phyloP scores from a whole-genome alignment of 2,329 filamentous ascomycete genomes.

The Plectosphaerella plurivora region DNA sequence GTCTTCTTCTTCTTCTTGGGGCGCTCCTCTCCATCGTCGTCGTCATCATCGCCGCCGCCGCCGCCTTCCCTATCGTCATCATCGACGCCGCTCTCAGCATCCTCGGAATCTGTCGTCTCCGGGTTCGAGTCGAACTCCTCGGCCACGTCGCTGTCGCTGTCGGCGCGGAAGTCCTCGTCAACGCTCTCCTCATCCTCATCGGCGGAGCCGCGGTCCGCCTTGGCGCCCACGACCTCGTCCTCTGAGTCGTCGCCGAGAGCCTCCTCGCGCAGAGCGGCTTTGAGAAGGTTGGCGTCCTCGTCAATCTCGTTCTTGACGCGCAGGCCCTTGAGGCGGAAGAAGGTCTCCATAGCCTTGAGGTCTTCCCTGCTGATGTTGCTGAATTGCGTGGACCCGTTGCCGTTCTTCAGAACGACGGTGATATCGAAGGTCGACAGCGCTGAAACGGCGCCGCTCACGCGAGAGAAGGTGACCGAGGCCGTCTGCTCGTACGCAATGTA shows the following conservation, averaged over 20 bases:
- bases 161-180: slow-evolving; percentile 92
- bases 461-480: slow-evolving; percentile 87
- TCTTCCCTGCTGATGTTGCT: slow-evolving; percentile 99
- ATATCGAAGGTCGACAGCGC: slow-evolving; percentile 97
- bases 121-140: slow-evolving; percentile 94
- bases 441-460: slow-evolving; percentile 89
- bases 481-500: slow-evolving; percentile 96
- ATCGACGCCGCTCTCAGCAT: slow-evolving; percentile 58
- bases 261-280: slow-evolving; percentile 78
- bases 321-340: slow-evolving; percentile 93
- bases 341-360: slow-evolving; percentile 90
- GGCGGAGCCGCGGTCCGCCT: slow-evolving; percentile 79
- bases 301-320: slow-evolving; percentile 99
- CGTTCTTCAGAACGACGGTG: slow-evolving; percentile 83
- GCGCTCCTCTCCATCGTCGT: slow-evolving; percentile 24
- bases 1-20: slow-evolving; percentile 49
- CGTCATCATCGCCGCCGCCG: slow-evolving; percentile 38
- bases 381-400: slow-evolving; percentile 87
- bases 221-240: slow-evolving; percentile 61
- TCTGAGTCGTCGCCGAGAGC: slow-evolving; percentile 82
- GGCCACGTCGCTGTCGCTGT: slow-evolving; percentile 90
- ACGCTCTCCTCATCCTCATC: slow-evolving; percentile 95
- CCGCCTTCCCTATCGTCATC: slow-evolving; percentile 44
- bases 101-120: slow-evolving; percentile 73
- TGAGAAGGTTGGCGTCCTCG: slow-evolving; percentile 78